Evolutionary conservation across 108 stramenopile genomes (phyloP).

Genomic region (Nitzschia sp.): DNA sequence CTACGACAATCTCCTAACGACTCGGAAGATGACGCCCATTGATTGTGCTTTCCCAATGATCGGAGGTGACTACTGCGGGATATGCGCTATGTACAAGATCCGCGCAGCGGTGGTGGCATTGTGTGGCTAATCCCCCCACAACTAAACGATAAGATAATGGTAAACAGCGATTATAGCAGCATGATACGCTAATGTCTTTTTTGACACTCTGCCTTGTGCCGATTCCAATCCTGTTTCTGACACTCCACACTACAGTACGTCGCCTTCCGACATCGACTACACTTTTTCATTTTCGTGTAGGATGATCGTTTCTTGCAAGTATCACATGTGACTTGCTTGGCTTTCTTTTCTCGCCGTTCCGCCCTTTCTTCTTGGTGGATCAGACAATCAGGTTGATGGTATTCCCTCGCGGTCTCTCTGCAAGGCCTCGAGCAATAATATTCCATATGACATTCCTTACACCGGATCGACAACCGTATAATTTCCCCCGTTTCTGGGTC

Average conservation of each 20-base stretch:
- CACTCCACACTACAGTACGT: slow-evolving; percentile 53
- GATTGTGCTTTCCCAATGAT: no score
- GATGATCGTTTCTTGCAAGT: slow-evolving; percentile 37
- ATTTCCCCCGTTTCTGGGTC: slow-evolving; percentile 36
- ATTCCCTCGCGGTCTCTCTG: slow-evolving; percentile 24
- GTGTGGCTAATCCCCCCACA: no score
- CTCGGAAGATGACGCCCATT: no score
- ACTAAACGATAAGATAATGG: not conserved
- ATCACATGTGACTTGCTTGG: slow-evolving; percentile 42
- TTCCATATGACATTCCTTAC: slow-evolving; percentile 39
- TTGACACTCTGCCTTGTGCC: slow-evolving; percentile 35
- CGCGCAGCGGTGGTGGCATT: no score
- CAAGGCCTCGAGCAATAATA: slow-evolving; percentile 43
- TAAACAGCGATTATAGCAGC: slow-evolving; percentile 9
- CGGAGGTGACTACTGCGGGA: no score
- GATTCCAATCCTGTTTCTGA: slow-evolving; percentile 46
- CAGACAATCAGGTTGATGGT: slow-evolving; percentile 24
- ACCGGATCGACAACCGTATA: slow-evolving; percentile 38
- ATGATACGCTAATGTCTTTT: slow-evolving; percentile 13
- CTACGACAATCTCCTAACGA: no score
- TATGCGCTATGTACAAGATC: no score
- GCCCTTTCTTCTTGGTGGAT: slow-evolving; percentile 27
- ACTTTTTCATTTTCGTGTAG: slow-evolving; percentile 53
- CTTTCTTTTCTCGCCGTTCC: slow-evolving; percentile 36
- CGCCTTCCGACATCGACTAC: slow-evolving; percentile 43